phyloP scores from a whole-genome alignment of 495 filamentous ascomycete genomes.

The Penicillium paxilli region DNA sequence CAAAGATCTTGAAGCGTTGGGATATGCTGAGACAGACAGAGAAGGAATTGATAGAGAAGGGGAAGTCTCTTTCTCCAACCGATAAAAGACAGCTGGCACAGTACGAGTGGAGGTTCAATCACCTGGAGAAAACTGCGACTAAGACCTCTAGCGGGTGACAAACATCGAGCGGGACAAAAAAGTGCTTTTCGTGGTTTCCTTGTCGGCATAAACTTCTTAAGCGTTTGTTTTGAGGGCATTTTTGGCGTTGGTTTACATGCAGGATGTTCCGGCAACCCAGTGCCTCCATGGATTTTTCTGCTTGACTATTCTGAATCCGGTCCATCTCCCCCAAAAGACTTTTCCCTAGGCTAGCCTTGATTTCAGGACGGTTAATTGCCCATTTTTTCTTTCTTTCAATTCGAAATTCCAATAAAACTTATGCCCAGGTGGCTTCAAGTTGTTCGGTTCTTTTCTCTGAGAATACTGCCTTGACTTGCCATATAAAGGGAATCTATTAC shows the following conservation, averaged over 20 bases:
- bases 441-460: neutral
- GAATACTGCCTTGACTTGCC: neutral
- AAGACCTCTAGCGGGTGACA: constrained; percentile 12
- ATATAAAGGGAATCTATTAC: neutral
- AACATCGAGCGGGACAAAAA: constrained; percentile 6
- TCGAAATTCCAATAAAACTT: constrained; percentile 1
- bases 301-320: neutral
- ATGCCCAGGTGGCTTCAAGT: too few species aligned
- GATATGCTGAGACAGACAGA: constrained; percentile 39
- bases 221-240: constrained; percentile 21
- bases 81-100: constrained; percentile 40
- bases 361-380: neutral
- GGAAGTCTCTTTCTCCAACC: constrained; percentile 29
- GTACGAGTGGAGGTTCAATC: constrained; percentile 41
- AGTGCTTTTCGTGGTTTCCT: constrained; percentile 6
- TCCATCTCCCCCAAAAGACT: neutral
- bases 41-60: constrained; percentile 38
- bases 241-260: constrained; percentile 34
- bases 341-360: neutral
- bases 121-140: constrained; percentile 36
- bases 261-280: neutral
- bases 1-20: constrained; percentile 39
- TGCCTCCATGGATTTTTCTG: neutral
- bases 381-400: constrained; percentile 1
- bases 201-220: constrained; percentile 4